phyloP scores from a whole-genome alignment of 2,329 filamentous ascomycete species.

The Xylaria sp. region DNA sequence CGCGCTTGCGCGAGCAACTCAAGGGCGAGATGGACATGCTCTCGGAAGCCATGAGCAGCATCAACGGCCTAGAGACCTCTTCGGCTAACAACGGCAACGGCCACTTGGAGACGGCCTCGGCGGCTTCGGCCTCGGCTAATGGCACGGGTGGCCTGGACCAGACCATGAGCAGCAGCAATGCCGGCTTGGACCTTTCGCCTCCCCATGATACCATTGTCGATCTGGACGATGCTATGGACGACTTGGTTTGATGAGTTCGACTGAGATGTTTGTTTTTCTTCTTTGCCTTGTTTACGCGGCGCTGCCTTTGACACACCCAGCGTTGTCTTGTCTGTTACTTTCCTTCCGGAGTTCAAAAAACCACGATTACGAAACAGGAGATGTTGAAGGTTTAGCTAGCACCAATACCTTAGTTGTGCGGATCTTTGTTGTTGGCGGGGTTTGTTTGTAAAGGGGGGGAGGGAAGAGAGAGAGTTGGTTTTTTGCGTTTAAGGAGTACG shows the following conservation, averaged over 20 bases:
- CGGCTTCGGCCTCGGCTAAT: not conserved
- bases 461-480: too few species aligned
- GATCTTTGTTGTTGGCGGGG: too few species aligned
- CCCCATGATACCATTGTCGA: conserved; percentile 3
- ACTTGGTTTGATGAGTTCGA: not conserved
- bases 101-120: not conserved
- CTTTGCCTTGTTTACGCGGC: not conserved
- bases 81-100: conserved; percentile 16
- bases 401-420: too few species aligned
- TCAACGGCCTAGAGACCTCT: conserved; percentile 39
- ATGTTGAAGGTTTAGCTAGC: too few species aligned
- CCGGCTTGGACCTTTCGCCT: conserved; percentile 1
- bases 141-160: not conserved
- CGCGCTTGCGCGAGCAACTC: conserved; percentile 37
- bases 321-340: too few species aligned
- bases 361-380: too few species aligned
- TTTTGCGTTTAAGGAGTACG: too few species aligned
- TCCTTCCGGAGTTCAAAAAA: too few species aligned
- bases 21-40: conserved; percentile 44
- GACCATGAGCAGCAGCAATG: not conserved
- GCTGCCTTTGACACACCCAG: too few species aligned
- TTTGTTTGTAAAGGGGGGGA: too few species aligned
- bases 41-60: conserved; percentile 42
- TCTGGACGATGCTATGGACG: conserved; percentile 19
- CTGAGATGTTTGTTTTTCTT: not conserved